These are phyloP conservation scores for Colletotrichum spaethianum DNA, from an alignment of 2,329 filamentous ascomycete genomes.

Conservation along the genomic window DNA sequence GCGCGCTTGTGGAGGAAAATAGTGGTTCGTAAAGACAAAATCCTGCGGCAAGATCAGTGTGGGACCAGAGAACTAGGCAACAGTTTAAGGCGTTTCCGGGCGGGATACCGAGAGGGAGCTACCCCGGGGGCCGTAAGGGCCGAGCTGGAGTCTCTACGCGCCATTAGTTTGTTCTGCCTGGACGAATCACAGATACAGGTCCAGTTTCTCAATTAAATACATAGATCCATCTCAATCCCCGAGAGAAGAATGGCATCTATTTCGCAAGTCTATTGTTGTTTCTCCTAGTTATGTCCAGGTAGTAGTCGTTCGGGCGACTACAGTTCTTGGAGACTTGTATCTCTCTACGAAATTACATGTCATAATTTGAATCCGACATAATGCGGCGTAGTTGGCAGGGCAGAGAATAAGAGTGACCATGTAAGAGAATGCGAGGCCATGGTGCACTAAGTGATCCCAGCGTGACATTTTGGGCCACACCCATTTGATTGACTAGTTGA, in stretches of 20 bases:
- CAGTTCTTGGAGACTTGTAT: neutral
- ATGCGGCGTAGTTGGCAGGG: neutral
- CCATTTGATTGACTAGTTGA: neutral
- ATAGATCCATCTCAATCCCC: neutral
- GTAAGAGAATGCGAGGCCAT: neutral
- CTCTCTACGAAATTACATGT: neutral
- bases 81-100: conserved; percentile 19
- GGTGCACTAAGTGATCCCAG: neutral
- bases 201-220: neutral
- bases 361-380: neutral
- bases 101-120: neutral
- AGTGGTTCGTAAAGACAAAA: neutral
- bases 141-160: neutral
- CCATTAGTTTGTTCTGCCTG: neutral
- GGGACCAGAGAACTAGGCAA: conserved; percentile 16
- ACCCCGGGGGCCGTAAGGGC: neutral
- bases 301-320: neutral
- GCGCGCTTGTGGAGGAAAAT: neutral
- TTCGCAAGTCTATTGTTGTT: neutral
- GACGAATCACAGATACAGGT: neutral
- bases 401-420: neutral
- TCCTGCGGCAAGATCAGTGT: neutral
- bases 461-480: neutral
- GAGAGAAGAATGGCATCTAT: neutral
- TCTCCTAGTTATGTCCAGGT: neutral